Conservation (phyloP, 2,329 filamentous ascomycete species). For the Clonostachys sp. region DNA sequence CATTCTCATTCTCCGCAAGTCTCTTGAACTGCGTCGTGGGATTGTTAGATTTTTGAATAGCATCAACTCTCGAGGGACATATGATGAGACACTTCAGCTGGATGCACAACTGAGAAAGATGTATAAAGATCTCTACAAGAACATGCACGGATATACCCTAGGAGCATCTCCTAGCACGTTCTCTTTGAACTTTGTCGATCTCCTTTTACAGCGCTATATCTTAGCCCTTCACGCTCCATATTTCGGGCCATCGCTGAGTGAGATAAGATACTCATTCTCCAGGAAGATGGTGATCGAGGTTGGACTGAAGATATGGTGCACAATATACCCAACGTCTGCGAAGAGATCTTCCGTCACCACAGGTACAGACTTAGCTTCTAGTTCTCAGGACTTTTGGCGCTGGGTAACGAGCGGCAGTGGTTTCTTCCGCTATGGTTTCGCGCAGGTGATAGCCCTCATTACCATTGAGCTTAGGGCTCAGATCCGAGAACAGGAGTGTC, state of each 20-base stretch:
- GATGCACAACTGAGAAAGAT: constrained; percentile 32
- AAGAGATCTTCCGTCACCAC: constrained; percentile 3
- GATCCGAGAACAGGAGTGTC: constrained; percentile 30
- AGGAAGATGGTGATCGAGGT: constrained; percentile 41
- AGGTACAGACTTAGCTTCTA: constrained; percentile 6
- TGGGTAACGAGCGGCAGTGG: constrained; percentile 30
- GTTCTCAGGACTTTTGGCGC: constrained; percentile 19
- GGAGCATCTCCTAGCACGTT: constrained; percentile 23
- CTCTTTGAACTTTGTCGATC: constrained; percentile 39
- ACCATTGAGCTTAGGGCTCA: constrained; percentile 32
- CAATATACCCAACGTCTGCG: constrained; percentile 18
- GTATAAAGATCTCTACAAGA: constrained; percentile 33
- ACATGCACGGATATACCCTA: constrained; percentile 15
- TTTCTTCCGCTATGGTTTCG: constrained; percentile 28
- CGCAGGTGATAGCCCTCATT: constrained; percentile 28
- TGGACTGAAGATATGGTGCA: constrained; percentile 39
- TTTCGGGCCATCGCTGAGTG: constrained; percentile 28
- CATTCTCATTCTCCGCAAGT: constrained; percentile 33
- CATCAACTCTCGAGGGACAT: constrained; percentile 25
- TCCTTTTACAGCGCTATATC: constrained; percentile 49
- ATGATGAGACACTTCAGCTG: constrained; percentile 37
- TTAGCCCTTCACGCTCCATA: constrained; percentile 51
- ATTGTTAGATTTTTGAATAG: constrained; percentile 38
- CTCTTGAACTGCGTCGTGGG: constrained; percentile 34
- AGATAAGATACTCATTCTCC: constrained; percentile 45